Evolutionary conservation across 1,284 basidiomycete genomes (phyloP), one percentile per base, ranked within the genome.

Genomic region (Microbotryum saponariae): DNA sequence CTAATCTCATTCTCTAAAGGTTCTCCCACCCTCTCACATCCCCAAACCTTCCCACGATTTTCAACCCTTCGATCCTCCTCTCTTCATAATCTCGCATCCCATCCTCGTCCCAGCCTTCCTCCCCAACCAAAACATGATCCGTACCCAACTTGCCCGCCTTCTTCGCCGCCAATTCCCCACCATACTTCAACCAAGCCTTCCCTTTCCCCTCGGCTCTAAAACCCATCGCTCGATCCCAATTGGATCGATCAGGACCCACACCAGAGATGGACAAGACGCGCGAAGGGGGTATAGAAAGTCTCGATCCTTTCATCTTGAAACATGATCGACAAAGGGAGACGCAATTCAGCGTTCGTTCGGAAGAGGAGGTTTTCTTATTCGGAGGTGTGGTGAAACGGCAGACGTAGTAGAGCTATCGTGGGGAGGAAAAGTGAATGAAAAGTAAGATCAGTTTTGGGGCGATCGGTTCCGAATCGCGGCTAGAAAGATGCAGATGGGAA

Each of bases 221-320:
- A 7, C 12, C 14, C 18, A 64, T 44, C 4, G 60, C 55, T 2
- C 62, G 61, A 18, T 60, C 48, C 58, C 60, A 68, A 53, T 68
- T 68, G 4, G 52, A 18, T 18, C 56, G 59, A 29, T 65, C 59
- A 7, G 60, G 56, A 0, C 60, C 64, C 49, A 62, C 29, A 7
- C 67, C 67, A 7, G 60, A 59, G 56, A 58, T 47, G 20, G 67
- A 57, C 46, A 68, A 55, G 31, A 68, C 64, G 56, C 67, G 67
- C 3, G 60, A 29, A 8, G 67, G 67, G 8, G 67, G 67, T 49
- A 68, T 68, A 12, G 62, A 54, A 42, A 68, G 62, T 25, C 67
- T 64, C 23, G 67, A 68, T 2, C 67, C 67, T 8, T 58, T 56
- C 4, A 68, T 37, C 37, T 68, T 68, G 62, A 68, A 68, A 58